Percentiles rank a stretch among this genome's conserved stretches.
Evolutionary conservation across 345 rosid species (phyloP).

Genomic region (Salix suchowensis): DNA sequence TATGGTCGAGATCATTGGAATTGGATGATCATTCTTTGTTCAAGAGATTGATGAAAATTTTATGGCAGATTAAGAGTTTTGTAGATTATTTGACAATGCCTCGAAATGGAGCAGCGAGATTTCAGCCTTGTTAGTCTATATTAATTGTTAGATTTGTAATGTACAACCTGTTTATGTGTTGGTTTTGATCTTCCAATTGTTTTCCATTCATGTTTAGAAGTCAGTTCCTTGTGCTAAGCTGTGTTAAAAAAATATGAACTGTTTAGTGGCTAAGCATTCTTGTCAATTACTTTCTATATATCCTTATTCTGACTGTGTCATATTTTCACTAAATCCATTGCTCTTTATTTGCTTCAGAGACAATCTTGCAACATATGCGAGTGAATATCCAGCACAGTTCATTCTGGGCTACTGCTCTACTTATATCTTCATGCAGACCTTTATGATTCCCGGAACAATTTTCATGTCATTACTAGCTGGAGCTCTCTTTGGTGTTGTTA

Average conservation of each 20-base stretch:
- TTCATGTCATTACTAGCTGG: conserved; percentile 98
- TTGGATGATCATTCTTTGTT: not conserved
- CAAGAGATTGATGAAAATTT: not conserved
- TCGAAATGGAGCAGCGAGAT: not conserved
- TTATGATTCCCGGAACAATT: conserved; percentile 99
- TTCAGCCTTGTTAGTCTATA: not conserved
- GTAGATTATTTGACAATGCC: not conserved
- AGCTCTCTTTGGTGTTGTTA: conserved; percentile 85
- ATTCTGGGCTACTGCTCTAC: conserved; percentile 91
- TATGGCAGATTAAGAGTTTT: not conserved
- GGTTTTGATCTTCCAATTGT: not conserved
- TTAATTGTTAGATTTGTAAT: not conserved
- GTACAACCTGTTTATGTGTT: not conserved
- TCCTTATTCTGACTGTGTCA: conserved; percentile 3
- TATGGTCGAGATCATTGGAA: not conserved
- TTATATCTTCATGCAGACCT: conserved; percentile 98
- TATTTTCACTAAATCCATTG: conserved; percentile 10
- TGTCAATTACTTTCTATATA: not conserved
- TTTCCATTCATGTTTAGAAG: not conserved
- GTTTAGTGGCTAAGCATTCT: not conserved
- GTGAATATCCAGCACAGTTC: conserved; percentile 72
- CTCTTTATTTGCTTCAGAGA: conserved; percentile 48
- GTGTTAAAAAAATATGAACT: not conserved
- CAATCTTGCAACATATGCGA: conserved; percentile 67
- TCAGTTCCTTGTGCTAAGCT: not conserved